Evolutionary conservation across 2,329 filamentous ascomycete species (phyloP), one percentile per base, ranked within the genome.

Genomic region (Rhynchosporium secalis): DNA sequence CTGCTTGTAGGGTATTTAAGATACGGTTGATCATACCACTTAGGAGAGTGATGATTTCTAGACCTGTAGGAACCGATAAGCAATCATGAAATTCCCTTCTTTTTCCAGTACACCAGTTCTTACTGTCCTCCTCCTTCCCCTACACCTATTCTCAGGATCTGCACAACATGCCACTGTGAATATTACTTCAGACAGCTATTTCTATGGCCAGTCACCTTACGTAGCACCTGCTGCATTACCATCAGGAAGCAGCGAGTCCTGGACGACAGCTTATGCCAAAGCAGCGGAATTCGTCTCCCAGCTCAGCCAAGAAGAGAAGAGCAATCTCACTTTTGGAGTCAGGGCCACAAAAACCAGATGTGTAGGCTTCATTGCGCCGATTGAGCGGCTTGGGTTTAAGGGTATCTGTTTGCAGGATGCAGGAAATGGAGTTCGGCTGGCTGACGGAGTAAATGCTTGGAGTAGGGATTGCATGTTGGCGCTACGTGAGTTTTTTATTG

Each of bases 351-450:
- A 46, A 9, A 67, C 47, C 7, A 65, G 67, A 9, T 72, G 71
- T 33, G 66, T 68, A 15, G 74, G 74, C 8, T 70, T 70, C 51
- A 75, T 73, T 15, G 81, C 82, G 29, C 75, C 83, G 47, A 80
- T 86, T 51, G 80, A 81, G 2, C 76, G 83, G 56, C 75, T 87
- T 3, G 80, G 80, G 38, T 85, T 85, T 73, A 80, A 78, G 63
- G 78, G 83, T 2, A 75, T 91, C 28, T 91, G 89, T 72, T 75
- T 90, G 73, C 86, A 90, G 68, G 88, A 91, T 72, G 85, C 85
- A 33, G 88, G 88, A 28, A 78, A 90, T 20, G 87, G 88, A 66
- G 76, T 91, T 64, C 83, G 88, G 67, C 79, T 82, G 63, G 77
- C 83, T 65, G 88, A 90, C 74, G 88, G 68, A 38, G 70, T 72